Conservation (phyloP, 2,329 filamentous ascomycete genomes). For the Samsoniella hepiali region DNA sequence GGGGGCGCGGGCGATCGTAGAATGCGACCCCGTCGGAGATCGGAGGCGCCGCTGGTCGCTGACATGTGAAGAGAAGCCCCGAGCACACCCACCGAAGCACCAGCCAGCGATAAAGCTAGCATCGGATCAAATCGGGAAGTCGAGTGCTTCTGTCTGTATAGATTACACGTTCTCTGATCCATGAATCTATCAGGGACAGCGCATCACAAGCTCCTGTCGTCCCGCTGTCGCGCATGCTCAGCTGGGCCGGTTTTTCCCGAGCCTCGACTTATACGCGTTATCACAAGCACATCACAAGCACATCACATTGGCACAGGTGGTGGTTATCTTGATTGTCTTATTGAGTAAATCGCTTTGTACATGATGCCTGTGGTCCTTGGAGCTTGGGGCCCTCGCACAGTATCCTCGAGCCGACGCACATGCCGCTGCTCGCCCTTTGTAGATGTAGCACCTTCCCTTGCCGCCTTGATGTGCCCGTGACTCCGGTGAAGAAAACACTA, state of each 20-base stretch:
- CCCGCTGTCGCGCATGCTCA: not conserved
- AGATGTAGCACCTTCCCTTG: not conserved
- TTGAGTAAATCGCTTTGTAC: slow-evolving; percentile 7
- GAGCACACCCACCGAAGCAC: not conserved
- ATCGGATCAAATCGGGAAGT: slow-evolving; percentile 14
- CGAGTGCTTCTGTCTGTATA: not conserved
- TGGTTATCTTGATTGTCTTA: not conserved
- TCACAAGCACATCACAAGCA: not conserved
- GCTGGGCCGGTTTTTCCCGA: slow-evolving; percentile 6
- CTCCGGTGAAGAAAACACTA: slow-evolving; percentile 9
- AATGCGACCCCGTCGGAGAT: slow-evolving; percentile 1
- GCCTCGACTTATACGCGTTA: not conserved
- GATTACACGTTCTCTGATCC: not conserved
- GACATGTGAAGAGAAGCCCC: slow-evolving; percentile 4
- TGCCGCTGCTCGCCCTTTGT: not conserved
- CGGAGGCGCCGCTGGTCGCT: not conserved
- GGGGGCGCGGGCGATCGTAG: not conserved
- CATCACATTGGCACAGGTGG: not conserved
- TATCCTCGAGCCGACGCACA: slow-evolving; percentile 6
- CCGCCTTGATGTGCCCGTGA: slow-evolving; percentile 1
- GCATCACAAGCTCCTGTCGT: not conserved
- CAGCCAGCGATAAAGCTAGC: not conserved
- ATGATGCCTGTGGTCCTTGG: slow-evolving; percentile 3
- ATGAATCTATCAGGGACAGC: not conserved
- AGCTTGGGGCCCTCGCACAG: not conserved